Evolutionary conservation across 169 alveolate species (phyloP), one percentile per base, ranked within the genome.

Genomic region (Cryptosporidium sp.): DNA sequence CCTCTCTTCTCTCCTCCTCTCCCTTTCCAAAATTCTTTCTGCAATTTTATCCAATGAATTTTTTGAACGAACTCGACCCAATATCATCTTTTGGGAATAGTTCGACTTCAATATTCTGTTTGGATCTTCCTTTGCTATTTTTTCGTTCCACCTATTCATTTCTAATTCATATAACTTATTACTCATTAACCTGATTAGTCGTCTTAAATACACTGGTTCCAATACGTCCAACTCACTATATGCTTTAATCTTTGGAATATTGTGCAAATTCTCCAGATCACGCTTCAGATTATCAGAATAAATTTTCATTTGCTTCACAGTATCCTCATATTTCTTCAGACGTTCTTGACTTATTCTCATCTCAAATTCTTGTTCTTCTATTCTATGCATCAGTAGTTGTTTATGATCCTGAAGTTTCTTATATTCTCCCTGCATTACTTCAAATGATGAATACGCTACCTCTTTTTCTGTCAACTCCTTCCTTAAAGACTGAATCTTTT

Each of bases 171-270:
- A 80, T 62, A 80, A 31, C 50, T 48, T 80, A 41, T 61, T 80
- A n/a, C 59, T 59, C 75, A 80, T 62, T 29, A 80, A 23, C 21
- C 89, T 59, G 43, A 62, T 58, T 35, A 80, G 1, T 39, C 75
- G 62, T 59, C 89, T 80, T 18, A 80, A 65, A 41, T 80, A 80
- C 8, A 80, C 75, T 0, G 89, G 89, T 43, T 80, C 89, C 70
- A 80, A 45, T 8, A 80, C 89, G 43, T 80, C 89, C 10, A 41
- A 29, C 39, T 80, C 89, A 45, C 89, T 80, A 23, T 80, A 80
- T 26, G 89, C 89, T 35, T 80, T 80, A 6, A 80, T 80, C 70
- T 80, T 80, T n/a, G 89, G 89, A 37, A 80, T 33, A 62, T 80
- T 80, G 6, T 67, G 55, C n/a, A 62, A 50, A 41, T 62, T 80